These are phyloP conservation scores for Podila epigama DNA, from an alignment of 192 early-diverging fungal genomes.

Conservation along the genomic window DNA sequence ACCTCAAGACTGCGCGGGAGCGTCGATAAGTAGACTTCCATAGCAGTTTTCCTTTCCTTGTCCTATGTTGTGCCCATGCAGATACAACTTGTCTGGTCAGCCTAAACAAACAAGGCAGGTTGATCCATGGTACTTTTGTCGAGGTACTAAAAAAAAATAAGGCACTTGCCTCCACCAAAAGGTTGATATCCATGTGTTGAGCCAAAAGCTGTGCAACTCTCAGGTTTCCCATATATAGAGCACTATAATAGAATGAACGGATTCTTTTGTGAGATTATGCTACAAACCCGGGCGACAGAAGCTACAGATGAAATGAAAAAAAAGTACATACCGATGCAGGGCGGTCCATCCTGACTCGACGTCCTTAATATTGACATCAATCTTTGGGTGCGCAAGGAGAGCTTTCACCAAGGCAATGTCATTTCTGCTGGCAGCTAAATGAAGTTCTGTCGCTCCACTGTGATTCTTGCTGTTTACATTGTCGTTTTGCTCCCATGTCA, in stretches of 20 bases:
- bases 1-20: constrained; percentile 28
- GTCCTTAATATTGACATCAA: constrained; percentile 70
- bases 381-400: constrained; percentile 48
- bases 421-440: constrained; percentile 52
- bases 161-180: constrained; percentile 53
- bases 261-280: background rate
- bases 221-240: constrained; percentile 67
- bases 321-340: constrained; percentile 59
- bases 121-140: background rate
- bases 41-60: constrained; percentile 54
- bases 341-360: constrained; percentile 75
- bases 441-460: constrained; percentile 52
- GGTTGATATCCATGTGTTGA: constrained; percentile 55
- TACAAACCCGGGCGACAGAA: background rate
- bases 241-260: constrained; percentile 13
- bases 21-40: constrained; percentile 48
- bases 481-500: constrained; percentile 10
- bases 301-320: background rate
- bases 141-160: constrained; percentile 4
- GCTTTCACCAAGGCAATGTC: constrained; percentile 32
- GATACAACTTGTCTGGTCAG: constrained; percentile 23
- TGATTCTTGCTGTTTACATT: constrained; percentile 51
- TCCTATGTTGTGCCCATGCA: constrained; percentile 41
- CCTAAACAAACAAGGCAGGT: background rate
- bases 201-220: constrained; percentile 58